Evolutionary conservation across 78 protist genomes (phyloP).

Genomic region (Polysphondylium violaceum): DNA sequence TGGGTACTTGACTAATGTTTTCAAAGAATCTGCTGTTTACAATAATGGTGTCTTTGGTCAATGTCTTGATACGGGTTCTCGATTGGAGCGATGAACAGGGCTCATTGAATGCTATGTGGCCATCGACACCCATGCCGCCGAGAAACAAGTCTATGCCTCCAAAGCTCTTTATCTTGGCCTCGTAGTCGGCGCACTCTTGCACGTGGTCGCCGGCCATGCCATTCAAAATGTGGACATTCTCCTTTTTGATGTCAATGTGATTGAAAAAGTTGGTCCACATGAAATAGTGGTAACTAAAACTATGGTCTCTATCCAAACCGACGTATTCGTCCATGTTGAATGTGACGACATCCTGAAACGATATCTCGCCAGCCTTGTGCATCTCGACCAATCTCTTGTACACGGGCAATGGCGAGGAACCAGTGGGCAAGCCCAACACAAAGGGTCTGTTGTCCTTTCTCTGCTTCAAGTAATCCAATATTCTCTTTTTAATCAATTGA

Average conservation of each 20-base stretch:
- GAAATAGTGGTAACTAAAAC: constrained; percentile 91
- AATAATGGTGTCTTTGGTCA: constrained; percentile 88
- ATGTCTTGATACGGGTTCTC: constrained; percentile 91
- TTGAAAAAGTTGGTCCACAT: constrained; percentile 90
- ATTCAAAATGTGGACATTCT: constrained; percentile 86
- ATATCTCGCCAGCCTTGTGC: constrained; percentile 74
- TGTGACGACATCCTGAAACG: constrained; percentile 86
- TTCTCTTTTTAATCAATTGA: constrained; percentile 67
- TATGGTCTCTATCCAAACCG: constrained; percentile 78
- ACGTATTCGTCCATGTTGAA: constrained; percentile 96
- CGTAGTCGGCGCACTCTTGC: constrained; percentile 83
- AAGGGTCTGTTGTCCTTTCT: constrained; percentile 44
- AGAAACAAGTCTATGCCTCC: constrained; percentile 94
- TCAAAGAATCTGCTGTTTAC: constrained; percentile 92
- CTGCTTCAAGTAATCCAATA: constrained; percentile 39
- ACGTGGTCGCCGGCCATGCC: constrained; percentile 83
- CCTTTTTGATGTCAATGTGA: constrained; percentile 89
- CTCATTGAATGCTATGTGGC: constrained; percentile 97
- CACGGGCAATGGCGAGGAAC: constrained; percentile 82
- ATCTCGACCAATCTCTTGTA: constrained; percentile 83
- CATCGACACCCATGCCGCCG: constrained; percentile 94
- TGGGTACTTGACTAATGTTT: constrained; percentile 89
- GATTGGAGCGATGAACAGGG: constrained; percentile 89
- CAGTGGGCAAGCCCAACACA: constrained; percentile 92
- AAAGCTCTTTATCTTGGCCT: constrained; percentile 58